Evolutionary conservation across 2,329 filamentous ascomycete genomes (phyloP), one percentile per base, ranked within the genome.

Genomic region (Scedosporium dehoogii): DNA sequence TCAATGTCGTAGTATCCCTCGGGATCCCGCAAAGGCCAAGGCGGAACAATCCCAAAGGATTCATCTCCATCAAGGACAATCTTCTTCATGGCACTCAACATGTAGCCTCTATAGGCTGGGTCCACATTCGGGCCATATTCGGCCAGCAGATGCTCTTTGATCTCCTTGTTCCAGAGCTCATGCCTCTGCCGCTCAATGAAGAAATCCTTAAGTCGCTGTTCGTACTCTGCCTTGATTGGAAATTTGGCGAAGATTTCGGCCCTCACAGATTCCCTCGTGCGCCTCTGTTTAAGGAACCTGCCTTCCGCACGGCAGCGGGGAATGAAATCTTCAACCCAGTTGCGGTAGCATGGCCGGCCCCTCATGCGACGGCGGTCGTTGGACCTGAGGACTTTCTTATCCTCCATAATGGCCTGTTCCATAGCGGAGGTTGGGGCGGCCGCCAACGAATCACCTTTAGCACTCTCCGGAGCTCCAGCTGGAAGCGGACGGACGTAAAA

Each of bases 271-370:
- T 79, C 73, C 23, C 85, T 75, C 1, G 70, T 71, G 1, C 68
- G 66, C 0, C 59, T 67, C 38, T 65, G 67, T 23, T 65, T 59
- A 1, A 68, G 58, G 62, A 76, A 79, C 1, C 71, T 72, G 0
- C 74, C 74, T 25, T 76, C 63, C 0, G 72, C 72, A 1, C 77
- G 74, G 63, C 82, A 81, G 2, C 68, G 68, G 0, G 85, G 84
- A n/a, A 88, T 72, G 65, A 84, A 91, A 4, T 86, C 82, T 1
- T 86, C 77, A 4, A 87, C 70, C 80, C 88, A 92, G 5, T 71
- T 70, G 1, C 75, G 74, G 69, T 85, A 91, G 29, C 85, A 77
- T 0, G 80, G 78, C 0, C 89, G 80, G 48, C 78, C 75, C 0
- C 66, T 70, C 73, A 85, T 77, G 2, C 85, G 80, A 23, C 79